Base-by-base conservation (phyloP, 2,329 filamentous ascomycete genomes). In the Emmonsiellopsis sp. region DNA sequence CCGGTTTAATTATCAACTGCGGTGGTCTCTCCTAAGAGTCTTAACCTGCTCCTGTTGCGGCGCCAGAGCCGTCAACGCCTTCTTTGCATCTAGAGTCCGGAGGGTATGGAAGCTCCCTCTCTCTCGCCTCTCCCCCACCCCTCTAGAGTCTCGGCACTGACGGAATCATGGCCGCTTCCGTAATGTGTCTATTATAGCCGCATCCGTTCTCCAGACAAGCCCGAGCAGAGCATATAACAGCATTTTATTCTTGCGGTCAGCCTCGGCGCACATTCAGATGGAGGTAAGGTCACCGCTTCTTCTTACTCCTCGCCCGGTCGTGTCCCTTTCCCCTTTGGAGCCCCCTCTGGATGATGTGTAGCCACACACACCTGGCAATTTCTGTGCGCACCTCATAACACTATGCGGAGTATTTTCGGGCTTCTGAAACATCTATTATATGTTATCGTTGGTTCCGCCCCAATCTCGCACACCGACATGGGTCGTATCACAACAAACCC, bases 261-360 rank as follows among this genome's bases (percentile, higher is more conserved):
- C 43, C 17, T 34, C 36, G 32, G 49, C 48, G 37, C 49, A 33
- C 42, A 21, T 39, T 50, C 49, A 55, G 39, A 59, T 59, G 57
- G 57, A 59, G 55, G 57, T 59, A 57, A 57, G 56, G 50, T 55
- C 47, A 52, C 54, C 47, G 53, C 53, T 55, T 55, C 45, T 55
- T 56, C 46, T 36, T 14, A 14, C 44, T 13, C n/a, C 40, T 40
- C n/a, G 42, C 36, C 48, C 49, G 34, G 36, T 27, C 21, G 46
- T 55, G 31, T 44, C 27, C 9, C 33, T 53, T 46, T 47, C 52
- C 32, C n/a, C 11, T 40, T 40, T 48, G 14, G 32, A 14, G 7
- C 40, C 14, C 17, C 17, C 11, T 9, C 8, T 49, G 46, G 32
- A 34, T 49, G 46, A 42, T 39, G 10, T 13, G 13, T 27, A 27